Evolutionary conservation across 2,329 filamentous ascomycete species (phyloP), one percentile per base, ranked within the genome.

Genomic region (Meredithiella fracta): DNA sequence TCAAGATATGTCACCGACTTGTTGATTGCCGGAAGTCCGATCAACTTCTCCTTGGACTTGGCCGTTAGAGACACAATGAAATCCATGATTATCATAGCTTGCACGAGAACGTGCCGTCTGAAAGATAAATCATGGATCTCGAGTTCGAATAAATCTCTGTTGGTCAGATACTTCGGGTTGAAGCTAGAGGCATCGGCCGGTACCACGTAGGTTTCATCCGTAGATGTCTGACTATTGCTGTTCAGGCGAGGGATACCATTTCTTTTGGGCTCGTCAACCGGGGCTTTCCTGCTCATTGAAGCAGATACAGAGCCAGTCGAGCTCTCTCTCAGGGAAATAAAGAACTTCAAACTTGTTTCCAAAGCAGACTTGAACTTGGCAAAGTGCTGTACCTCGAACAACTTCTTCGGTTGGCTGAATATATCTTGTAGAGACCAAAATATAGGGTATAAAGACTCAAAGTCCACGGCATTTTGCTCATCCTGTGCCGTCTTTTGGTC

Each of bases 141-240:
- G 49, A 98, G 78, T 63, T 94, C 88, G 67, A 99, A 99, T 1
- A 99, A 74, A 66, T 98, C 94, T 61, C 85, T 79, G 67, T 90
- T 97, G n/a, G 92, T 99, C 17, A 99, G 77, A 66, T 98, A 99
- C 66, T 97, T 98, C 1, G 94, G 91, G 64, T 98, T 98, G 70
- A 95, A 71, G 59, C 83, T 82, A 40, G 57, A 56, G 8, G 53
- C 59, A 29, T 53, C 54, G 2, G 34, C 20, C 22, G 40, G 23
- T 23, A 14, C 34, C 22, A 38, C 22, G n/a, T 25, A 38, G 26
- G 23, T 29, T 50, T 34, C 34, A 22, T 11, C 38, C 5, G 29
- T 11, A 26, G 29, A 15, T 7, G 20, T 14, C 23, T n/a, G 37
- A 17, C 37, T 20, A 14, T 23, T 29, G 9, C 54, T 52, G 31